Base-by-base conservation (phyloP, 148 eudicot genomes). In the Polygonum aviculare region DNA sequence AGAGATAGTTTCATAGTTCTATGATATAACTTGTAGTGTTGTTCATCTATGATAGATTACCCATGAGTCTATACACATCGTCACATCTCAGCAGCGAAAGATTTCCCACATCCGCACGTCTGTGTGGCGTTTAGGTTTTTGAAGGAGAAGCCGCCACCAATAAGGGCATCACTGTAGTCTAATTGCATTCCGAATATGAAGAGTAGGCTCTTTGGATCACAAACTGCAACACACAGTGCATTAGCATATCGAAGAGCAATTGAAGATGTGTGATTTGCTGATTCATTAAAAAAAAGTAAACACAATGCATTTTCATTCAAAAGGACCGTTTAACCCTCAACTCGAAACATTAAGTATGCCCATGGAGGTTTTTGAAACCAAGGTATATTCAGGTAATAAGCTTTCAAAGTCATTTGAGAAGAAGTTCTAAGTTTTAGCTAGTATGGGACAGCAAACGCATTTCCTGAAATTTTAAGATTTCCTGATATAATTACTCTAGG, bases 201-300 rank as follows among this genome's bases (percentile, higher is more conserved):
- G 14, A 92, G 90, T 65, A 95, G 97, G 85, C 99, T 95, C 88
- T 95, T 95, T 21, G 99, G 96, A 88, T 95, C 99, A 82, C 97
- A 92, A 78, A 95, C 99, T 95, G 90, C 44, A 36, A 67, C n/a
- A 67, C 45, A 7, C 8, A 4, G 38, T 16, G 44, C n/a, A 19
- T 19, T 6, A 22, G 33, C 21, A 21, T 22, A 21, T 21, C 19
- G 12, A 57, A 21, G 63, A 22, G 16, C n/a, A 57, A 57, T 57
- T 5, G 7, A 57, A 22, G 12, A 55, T 26, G 69, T 38, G 12
- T 12, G 18, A 16, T 63, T 62, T 26, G 38, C 69, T 19, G 0
- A 59, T 22, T n/a, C 59, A 54, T 0, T 11, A 11, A 3, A 0
- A 16, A 18, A 9, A 22, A 57, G 10, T 10, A 22, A 57, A 57